phyloP scores from a whole-genome alignment of 495 filamentous ascomycete species.

The Aspergillus diversus region DNA sequence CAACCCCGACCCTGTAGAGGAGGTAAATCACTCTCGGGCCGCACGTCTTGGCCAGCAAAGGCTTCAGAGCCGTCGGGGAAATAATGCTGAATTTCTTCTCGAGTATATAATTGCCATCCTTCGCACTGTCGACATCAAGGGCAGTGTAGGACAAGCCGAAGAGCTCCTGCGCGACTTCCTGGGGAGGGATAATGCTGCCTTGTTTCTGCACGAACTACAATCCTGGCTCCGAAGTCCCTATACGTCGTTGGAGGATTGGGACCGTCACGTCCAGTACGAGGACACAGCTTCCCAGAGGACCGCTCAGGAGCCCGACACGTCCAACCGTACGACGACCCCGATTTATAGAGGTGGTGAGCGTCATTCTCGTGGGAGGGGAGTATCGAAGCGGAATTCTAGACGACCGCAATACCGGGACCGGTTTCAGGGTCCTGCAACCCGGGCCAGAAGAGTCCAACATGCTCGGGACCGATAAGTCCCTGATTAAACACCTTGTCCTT shows the following conservation, averaged over 20 bases:
- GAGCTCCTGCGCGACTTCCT: conserved; percentile 87
- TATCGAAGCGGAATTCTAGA: conserved; percentile 26
- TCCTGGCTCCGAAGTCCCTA: conserved; percentile 83
- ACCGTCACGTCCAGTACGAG: conserved; percentile 77
- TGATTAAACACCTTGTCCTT: conserved; percentile 29
- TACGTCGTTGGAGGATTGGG: conserved; percentile 71
- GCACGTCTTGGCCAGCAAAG: conserved; percentile 42
- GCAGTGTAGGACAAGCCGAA: conserved; percentile 81
- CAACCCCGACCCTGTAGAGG: conserved; percentile 40
- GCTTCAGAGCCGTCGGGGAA: conserved; percentile 55
- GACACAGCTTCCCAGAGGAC: conserved; percentile 20
- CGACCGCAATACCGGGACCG: conserved; percentile 17
- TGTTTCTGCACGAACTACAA: conserved; percentile 85
- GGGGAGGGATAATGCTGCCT: conserved; percentile 71
- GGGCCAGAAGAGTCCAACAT: conserved; percentile 33
- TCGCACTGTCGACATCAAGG: conserved; percentile 88
- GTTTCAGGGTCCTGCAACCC: conserved; percentile 26
- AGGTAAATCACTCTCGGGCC: conserved; percentile 21
- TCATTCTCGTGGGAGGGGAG: conserved; percentile 31
- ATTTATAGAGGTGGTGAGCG: conserved; percentile 24
- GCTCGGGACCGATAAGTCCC: conserved; percentile 45
- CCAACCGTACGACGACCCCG: conserved; percentile 31
- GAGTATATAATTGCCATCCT: conserved; percentile 89
- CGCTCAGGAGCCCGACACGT: not conserved
- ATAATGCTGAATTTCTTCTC: conserved; percentile 87